Conservation (phyloP, 306 rosid genomes). For the Canavalia gladiata region DNA sequence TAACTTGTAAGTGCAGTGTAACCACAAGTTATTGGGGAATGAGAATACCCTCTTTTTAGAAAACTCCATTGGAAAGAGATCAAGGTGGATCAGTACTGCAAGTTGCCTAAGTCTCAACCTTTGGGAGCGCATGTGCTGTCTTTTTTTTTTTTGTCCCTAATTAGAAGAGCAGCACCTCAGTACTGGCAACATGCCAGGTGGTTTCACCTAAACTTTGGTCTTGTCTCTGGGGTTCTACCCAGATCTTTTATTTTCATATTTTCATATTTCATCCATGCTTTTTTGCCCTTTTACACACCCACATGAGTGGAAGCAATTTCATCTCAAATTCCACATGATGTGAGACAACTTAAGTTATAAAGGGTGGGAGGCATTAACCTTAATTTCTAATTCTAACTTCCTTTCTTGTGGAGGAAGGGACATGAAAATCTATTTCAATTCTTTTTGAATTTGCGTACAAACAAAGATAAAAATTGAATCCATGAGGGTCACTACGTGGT, state of each 20-base stretch:
- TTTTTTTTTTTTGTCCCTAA: conserved; percentile 54
- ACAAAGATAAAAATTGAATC: conserved; percentile 44
- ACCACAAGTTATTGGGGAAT: not conserved
- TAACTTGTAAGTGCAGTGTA: not conserved
- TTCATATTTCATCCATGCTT: conserved; percentile 24
- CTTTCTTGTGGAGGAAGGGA: conserved; percentile 57
- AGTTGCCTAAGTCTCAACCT: not conserved
- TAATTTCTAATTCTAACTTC: conserved; percentile 13
- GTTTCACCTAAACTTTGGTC: conserved; percentile 54
- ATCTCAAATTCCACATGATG: conserved; percentile 40
- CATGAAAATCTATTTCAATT: conserved; percentile 27
- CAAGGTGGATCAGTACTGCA: conserved; percentile 19
- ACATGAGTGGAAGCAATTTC: not conserved
- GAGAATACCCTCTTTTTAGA: conserved; percentile 20
- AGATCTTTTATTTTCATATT: conserved; percentile 27
- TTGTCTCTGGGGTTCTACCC: conserved; percentile 39
- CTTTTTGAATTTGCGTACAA: conserved; percentile 49
- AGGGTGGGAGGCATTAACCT: conserved; percentile 46
- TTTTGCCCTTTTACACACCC: conserved; percentile 38
- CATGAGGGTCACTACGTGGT: conserved; percentile 25
- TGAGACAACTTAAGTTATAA: conserved; percentile 1
- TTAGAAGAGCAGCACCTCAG: conserved; percentile 31
- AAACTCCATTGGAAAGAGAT: conserved; percentile 38
- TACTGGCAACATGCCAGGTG: conserved; percentile 46
- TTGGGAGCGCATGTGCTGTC: conserved; percentile 54